Conservation (phyloP, 148 eudicot genomes). For the Silene conica region DNA sequence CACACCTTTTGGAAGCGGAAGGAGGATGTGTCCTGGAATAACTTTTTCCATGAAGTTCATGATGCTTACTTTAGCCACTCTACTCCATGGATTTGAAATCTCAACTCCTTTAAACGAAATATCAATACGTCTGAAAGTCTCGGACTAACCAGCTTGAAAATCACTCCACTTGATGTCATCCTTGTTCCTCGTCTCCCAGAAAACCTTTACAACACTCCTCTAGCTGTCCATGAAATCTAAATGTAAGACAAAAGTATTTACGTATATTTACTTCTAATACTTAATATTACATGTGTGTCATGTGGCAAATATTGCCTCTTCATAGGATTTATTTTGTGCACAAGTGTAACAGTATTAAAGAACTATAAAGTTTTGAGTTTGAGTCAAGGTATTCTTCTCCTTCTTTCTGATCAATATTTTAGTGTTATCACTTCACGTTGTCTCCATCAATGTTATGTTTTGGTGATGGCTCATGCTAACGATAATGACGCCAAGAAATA, state of each 20-base stretch:
- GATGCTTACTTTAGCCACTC: slow-evolving; percentile 1
- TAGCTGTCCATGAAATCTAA: background rate
- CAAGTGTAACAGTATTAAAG: no score
- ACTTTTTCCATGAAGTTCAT: background rate
- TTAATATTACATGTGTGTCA: no score
- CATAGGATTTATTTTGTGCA: no score
- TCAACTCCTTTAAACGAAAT: background rate
- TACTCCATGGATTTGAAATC: slow-evolving; percentile 7
- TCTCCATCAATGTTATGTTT: no score
- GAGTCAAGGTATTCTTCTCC: no score
- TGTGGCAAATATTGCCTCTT: no score
- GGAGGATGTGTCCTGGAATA: slow-evolving; percentile 6
- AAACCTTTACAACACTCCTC: background rate
- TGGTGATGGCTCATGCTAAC: no score
- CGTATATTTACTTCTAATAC: no score
- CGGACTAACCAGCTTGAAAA: slow-evolving; percentile 10
- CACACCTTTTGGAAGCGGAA: slow-evolving; percentile 1
- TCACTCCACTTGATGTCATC: slow-evolving; percentile 13
- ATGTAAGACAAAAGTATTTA: background rate
- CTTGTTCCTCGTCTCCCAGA: slow-evolving; percentile 2
- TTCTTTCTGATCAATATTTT: no score
- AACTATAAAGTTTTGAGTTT: no score
- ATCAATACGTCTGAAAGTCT: background rate
- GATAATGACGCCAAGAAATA: no score
- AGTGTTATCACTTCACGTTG: no score